Conservation (phyloP, 441 rosid species). For the Hura crepitans region DNA sequence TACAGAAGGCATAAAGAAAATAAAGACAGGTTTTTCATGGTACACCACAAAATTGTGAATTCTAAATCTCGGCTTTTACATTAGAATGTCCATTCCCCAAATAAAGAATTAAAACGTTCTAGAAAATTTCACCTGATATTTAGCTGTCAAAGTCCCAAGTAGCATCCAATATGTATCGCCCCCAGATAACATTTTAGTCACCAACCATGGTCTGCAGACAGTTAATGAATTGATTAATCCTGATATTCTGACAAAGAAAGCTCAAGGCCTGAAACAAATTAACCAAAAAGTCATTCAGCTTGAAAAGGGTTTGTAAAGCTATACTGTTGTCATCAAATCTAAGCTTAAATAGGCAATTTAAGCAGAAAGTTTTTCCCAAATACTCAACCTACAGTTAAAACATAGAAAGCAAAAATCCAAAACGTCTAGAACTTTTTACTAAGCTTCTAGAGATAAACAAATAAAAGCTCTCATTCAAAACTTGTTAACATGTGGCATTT, state of each 20-base stretch:
- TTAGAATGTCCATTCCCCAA: neutral
- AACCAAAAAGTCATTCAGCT: neutral
- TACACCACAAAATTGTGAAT: neutral
- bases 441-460: neutral
- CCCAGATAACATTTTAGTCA: slow-evolving; percentile 21
- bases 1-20: slow-evolving; percentile 1
- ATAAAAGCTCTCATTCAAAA: slow-evolving; percentile 1
- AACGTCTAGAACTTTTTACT: neutral
- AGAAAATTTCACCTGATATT: slow-evolving; percentile 27
- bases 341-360: neutral
- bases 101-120: neutral
- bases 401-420: neutral
- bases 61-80: neutral
- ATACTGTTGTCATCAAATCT: neutral
- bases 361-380: neutral
- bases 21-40: neutral
- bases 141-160: slow-evolving; percentile 21
- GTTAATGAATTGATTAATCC: neutral
- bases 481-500: neutral
- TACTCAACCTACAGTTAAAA: neutral
- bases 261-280: neutral
- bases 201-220: slow-evolving; percentile 46
- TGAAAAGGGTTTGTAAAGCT: neutral
- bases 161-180: slow-evolving; percentile 8
- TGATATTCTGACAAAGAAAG: neutral